Evolutionary conservation across 495 filamentous ascomycete genomes (phyloP), one percentile per base, ranked within the genome.

Genomic region (Neurospora sublineolata): DNA sequence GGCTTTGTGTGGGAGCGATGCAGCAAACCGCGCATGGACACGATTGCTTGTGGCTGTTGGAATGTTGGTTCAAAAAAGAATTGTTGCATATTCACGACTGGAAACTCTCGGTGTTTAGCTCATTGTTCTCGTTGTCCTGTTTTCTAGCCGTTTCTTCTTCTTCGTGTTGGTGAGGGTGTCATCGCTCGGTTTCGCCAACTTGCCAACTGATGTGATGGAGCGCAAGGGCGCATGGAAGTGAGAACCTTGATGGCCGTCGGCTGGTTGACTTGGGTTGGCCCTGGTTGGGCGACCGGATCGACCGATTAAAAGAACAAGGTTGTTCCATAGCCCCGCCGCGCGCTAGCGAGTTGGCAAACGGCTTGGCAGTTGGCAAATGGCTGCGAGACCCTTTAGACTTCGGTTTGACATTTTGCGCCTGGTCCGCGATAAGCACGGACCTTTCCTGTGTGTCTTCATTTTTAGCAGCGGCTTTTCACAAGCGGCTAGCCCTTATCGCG

Each of bases 141-240:
- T 39, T 39, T 39, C 38, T 39, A 39, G 40, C 16, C 16, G 20
- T 58, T 58, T 52, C 20, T 27, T 58, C 14, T 64, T 33, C 71
- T 75, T 38, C 74, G 78, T 52, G 77, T 78, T 70, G 70, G 68
- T 27, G 68, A 41, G 52, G 14, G 52, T 64, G 52, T 64, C 52
- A 33, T 64, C 52, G 52, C 27, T 64, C 14, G 52, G 52, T 64
- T 33, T 18, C 52, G 30, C 52, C 52, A 64, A 64, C 27, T 36
- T 64, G 52, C 52, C 52, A 33, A 64, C 27, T 9, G 12, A 60
- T 64, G 52, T 58, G 44, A 52, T 52, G 44, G 46, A 60, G 46
- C 23, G 46, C 46, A 58, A 30, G 52, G 27, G 52, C 27, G 52
- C 23, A 64, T 64, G 27, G 14, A 64, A 64, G 30, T 33, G 52